Evolutionary conservation across 176 grass and related monocot genomes (phyloP).

Genomic region (Eragrostis nindensis): DNA sequence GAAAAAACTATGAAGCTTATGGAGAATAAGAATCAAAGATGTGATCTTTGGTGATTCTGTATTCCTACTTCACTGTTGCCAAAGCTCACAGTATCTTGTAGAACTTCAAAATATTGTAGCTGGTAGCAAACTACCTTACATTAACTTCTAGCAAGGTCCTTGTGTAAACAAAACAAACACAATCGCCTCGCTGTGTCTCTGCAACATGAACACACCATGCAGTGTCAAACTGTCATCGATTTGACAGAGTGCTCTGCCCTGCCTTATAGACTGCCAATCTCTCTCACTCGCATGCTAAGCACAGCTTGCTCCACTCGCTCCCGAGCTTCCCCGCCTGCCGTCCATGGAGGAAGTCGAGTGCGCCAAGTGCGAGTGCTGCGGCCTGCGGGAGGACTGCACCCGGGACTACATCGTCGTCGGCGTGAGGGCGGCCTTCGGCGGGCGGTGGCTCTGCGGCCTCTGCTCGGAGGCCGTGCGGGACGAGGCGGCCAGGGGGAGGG

Average conservation of each 20-base stretch:
- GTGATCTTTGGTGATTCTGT: slow-evolving; percentile 13
- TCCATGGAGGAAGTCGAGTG: slow-evolving; percentile 72
- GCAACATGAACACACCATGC: slow-evolving; percentile 20
- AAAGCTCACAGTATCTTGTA: slow-evolving; percentile 12
- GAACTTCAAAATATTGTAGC: slow-evolving; percentile 7
- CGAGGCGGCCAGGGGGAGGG: slow-evolving; percentile 44
- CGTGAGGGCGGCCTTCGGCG: slow-evolving; percentile 69
- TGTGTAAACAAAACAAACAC: slow-evolving; percentile 3
- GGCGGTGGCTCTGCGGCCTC: slow-evolving; percentile 93
- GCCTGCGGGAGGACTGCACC: slow-evolving; percentile 85
- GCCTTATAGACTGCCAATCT: slow-evolving; percentile 24
- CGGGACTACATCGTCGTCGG: slow-evolving; percentile 64
- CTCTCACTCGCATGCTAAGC: neutral
- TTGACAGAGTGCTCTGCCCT: neutral
- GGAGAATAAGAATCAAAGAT: slow-evolving; percentile 27
- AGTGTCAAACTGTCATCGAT: neutral
- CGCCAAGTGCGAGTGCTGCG: slow-evolving; percentile 83
- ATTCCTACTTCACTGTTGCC: slow-evolving; percentile 4
- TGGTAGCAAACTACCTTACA: neutral
- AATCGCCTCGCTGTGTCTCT: neutral
- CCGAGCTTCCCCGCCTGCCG: neutral
- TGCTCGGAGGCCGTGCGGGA: slow-evolving; percentile 87
- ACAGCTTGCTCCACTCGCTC: neutral
- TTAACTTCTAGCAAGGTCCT: too few relatives aligned
- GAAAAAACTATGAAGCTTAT: slow-evolving; percentile 14